Base-by-base conservation (phyloP, 1,284 basidiomycete species). In the Grifola frondosa region DNA sequence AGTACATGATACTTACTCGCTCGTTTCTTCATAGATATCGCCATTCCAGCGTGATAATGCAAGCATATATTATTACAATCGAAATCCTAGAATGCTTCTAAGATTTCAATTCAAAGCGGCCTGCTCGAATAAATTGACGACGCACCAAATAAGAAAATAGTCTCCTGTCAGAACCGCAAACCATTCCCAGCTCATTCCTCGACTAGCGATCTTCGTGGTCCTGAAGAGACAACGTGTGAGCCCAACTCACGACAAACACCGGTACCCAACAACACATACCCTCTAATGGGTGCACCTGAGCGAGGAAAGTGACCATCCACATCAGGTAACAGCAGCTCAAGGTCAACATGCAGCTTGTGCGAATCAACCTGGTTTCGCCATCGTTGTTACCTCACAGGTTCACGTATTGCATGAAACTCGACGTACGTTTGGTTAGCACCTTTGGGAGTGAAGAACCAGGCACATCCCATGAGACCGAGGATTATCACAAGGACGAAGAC, bases 261-360 rank as follows among this genome's bases (percentile, higher is more conserved):
- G 12, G 12, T 13, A 31, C 6, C 19, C 17, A 6, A 10, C 9
- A 11, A 58, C 82, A 52, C 49, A n/a, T n/a, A 95, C 94, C 69
- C 61, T 95, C 84, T 43, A 97, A 74, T 34, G 93, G 94, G 62
- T 97, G 83, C 38, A 96, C 66, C 64, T 97, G 93, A 1, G 91
- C 90, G 60, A 96, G 75, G 64, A 95, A 97, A 6, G 93, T 93
- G 60, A 95, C 81, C 65, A 87, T 87, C 93, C 93, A 97, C 84
- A 97, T 88, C 54, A 97, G 76, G 70, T 93, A 97, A 68, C 88
- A 93, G 50, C 80, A 86, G 5, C 81, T 71, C 15, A 96, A 65
- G 2, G 88, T 78, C 46, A 97, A 78, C 67, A 91, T 73, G 34
- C 90, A 61, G 50, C 78, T 78, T 5, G 91, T 88, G 58, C 93